These are phyloP conservation scores for Candida yuanshanica DNA, from an alignment of 805 yeast species.

Conservation along the genomic window DNA sequence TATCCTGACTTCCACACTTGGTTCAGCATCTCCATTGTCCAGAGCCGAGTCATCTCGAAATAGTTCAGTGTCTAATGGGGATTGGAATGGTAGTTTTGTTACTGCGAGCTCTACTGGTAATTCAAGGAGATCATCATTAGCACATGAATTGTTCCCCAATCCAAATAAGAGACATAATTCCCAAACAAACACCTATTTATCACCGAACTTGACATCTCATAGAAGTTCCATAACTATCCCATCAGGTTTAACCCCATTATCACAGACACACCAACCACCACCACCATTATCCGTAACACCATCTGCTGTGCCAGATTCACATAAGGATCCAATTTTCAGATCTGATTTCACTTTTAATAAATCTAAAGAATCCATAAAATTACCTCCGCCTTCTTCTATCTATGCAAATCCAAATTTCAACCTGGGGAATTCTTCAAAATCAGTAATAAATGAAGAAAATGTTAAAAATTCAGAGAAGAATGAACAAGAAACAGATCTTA, in stretches of 20 bases:
- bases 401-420: slow-evolving; percentile 2
- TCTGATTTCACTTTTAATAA: slow-evolving; percentile 3
- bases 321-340: slow-evolving; percentile 1
- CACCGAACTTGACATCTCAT: slow-evolving; percentile 20
- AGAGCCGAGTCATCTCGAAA: slow-evolving; percentile 34
- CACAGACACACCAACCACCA: slow-evolving; percentile 8
- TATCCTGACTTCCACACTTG: slow-evolving; percentile 18
- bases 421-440: not conserved
- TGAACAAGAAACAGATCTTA: not conserved
- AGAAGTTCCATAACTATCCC: slow-evolving; percentile 19
- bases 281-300: slow-evolving; percentile 12
- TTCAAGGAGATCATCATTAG: slow-evolving; percentile 37
- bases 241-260: slow-evolving; percentile 17
- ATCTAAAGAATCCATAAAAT: slow-evolving; percentile 1
- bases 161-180: slow-evolving; percentile 18
- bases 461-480: not conserved
- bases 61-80: slow-evolving; percentile 33
- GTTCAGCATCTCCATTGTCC: slow-evolving; percentile 28
- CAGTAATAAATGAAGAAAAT: not conserved
- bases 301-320: slow-evolving; percentile 2
- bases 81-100: slow-evolving; percentile 5
- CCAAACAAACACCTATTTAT: slow-evolving; percentile 13
- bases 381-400: slow-evolving; percentile 8
- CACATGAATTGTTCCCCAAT: slow-evolving; percentile 39
- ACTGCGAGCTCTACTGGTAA: slow-evolving; percentile 25